Conservation (phyloP, 495 filamentous ascomycete genomes). For the Barbatosphaeria neglecta region DNA sequence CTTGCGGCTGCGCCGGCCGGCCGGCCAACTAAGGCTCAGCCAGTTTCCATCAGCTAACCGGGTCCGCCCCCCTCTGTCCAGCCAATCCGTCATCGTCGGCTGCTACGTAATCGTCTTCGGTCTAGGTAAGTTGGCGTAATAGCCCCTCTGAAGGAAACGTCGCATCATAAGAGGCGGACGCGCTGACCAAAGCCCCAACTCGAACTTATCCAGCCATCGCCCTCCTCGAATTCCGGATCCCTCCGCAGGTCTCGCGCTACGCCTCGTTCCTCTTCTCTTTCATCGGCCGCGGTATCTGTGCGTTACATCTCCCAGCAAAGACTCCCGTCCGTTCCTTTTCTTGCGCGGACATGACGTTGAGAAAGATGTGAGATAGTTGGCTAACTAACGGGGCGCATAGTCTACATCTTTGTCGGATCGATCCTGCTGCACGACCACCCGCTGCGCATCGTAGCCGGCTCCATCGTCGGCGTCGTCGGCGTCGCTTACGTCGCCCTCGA, state of each 20-base stretch:
- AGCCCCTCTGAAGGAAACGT: neutral
- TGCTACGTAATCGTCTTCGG: constrained; percentile 86
- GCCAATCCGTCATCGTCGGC: constrained; percentile 62
- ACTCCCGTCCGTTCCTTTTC: neutral
- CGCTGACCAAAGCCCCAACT: no score
- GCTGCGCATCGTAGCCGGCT: constrained; percentile 52
- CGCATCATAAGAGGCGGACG: constrained; percentile 1
- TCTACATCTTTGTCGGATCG: constrained; percentile 92
- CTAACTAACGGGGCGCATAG: constrained; percentile 26
- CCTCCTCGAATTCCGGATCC: constrained; percentile 85
- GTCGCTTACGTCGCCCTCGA: constrained; percentile 73
- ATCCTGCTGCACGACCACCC: constrained; percentile 57
- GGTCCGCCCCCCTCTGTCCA: constrained; percentile 15
- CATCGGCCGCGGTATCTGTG: constrained; percentile 88
- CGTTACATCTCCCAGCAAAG: constrained; percentile 22
- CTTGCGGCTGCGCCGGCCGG: no score
- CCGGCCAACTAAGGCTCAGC: no score
- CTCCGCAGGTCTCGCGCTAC: constrained; percentile 83
- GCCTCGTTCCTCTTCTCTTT: constrained; percentile 97
- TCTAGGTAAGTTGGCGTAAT: constrained; percentile 47
- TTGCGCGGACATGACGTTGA: no score
- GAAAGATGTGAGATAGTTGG: no score
- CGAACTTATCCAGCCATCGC: constrained; percentile 45
- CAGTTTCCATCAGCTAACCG: neutral
- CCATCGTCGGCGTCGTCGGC: constrained; percentile 64